These are phyloP conservation scores for Paxillus involutus DNA, from an alignment of 768 basidiomycete species.

Conservation along the genomic window DNA sequence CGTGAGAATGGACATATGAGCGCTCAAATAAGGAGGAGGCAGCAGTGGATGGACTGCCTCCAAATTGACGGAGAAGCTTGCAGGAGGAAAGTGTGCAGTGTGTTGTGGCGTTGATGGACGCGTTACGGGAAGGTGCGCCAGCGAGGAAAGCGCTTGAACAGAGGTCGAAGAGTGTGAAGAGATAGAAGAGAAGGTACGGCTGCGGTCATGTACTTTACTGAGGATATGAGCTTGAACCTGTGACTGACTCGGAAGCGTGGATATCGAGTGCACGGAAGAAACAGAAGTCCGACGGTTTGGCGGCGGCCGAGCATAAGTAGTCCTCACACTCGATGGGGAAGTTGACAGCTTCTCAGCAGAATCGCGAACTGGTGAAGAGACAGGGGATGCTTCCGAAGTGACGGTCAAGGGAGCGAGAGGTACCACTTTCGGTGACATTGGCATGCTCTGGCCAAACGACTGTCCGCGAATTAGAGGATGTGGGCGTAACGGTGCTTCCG, in stretches of 20 bases:
- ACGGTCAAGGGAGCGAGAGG: slow-evolving; percentile 62
- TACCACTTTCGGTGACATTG: slow-evolving; percentile 41
- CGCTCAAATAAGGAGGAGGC: slow-evolving; percentile 68
- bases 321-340: slow-evolving; percentile 40
- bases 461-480: slow-evolving; percentile 79
- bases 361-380: slow-evolving; percentile 37
- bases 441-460: slow-evolving; percentile 50
- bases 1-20: slow-evolving; percentile 68
- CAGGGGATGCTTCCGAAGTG: slow-evolving; percentile 48
- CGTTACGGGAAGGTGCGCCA: slow-evolving; percentile 51
- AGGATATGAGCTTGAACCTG: slow-evolving; percentile 35
- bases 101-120: slow-evolving; percentile 41
- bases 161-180: slow-evolving; percentile 46
- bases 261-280: slow-evolving; percentile 59
- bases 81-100: slow-evolving; percentile 62
- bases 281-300: slow-evolving; percentile 51
- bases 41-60: slow-evolving; percentile 70
- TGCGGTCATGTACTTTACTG: slow-evolving; percentile 39
- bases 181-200: slow-evolving; percentile 58
- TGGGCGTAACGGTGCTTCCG: slow-evolving; percentile 50
- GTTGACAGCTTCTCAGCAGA: slow-evolving; percentile 23
- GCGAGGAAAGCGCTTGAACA: slow-evolving; percentile 56
- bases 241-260: slow-evolving; percentile 51
- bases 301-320: slow-evolving; percentile 30
- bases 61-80: slow-evolving; percentile 51